phyloP scores from a whole-genome alignment of 805 yeast genomes.

The Lipomyces spencermartinsiae region DNA sequence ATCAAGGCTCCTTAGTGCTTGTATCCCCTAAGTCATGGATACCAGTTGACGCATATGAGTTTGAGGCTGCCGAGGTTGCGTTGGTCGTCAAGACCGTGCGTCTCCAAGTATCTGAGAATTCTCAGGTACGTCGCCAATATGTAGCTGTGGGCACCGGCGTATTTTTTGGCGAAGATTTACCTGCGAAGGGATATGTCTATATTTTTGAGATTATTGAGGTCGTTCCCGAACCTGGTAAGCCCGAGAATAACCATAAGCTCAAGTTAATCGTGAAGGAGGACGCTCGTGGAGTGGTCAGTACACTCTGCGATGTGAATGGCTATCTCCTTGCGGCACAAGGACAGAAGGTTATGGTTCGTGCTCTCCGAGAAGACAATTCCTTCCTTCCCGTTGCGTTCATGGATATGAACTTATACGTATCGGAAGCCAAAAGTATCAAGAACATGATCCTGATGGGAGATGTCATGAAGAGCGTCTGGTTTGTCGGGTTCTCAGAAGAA shows the following conservation, averaged over 20 bases:
- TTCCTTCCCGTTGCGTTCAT: constrained; percentile 93
- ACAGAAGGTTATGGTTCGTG: constrained; percentile 78
- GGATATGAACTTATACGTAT: constrained; percentile 80
- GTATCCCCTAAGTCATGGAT: constrained; percentile 80
- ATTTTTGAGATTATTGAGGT: constrained; percentile 78
- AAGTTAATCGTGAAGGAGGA: constrained; percentile 75
- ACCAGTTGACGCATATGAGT: constrained; percentile 62
- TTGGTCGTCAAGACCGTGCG: constrained; percentile 61
- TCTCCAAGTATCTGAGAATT: constrained; percentile 50
- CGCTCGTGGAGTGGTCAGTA: constrained; percentile 82
- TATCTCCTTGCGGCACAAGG: constrained; percentile 86
- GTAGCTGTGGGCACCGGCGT: constrained; percentile 81
- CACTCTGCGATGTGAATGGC: constrained; percentile 81
- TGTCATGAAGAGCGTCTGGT: constrained; percentile 72
- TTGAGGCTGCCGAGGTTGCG: constrained; percentile 61
- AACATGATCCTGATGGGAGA: constrained; percentile 85
- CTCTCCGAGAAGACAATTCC: constrained; percentile 80
- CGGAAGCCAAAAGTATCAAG: constrained; percentile 82
- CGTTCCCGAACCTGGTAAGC: constrained; percentile 86
- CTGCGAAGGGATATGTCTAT: constrained; percentile 78
- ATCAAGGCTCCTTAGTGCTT: constrained; percentile 65
- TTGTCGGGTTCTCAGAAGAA: constrained; percentile 91
- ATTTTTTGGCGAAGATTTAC: constrained; percentile 77
- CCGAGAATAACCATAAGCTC: constrained; percentile 80
- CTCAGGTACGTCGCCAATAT: constrained; percentile 60